Conservation (phyloP, 345 rosid genomes). For the Gossypium bickii region DNA sequence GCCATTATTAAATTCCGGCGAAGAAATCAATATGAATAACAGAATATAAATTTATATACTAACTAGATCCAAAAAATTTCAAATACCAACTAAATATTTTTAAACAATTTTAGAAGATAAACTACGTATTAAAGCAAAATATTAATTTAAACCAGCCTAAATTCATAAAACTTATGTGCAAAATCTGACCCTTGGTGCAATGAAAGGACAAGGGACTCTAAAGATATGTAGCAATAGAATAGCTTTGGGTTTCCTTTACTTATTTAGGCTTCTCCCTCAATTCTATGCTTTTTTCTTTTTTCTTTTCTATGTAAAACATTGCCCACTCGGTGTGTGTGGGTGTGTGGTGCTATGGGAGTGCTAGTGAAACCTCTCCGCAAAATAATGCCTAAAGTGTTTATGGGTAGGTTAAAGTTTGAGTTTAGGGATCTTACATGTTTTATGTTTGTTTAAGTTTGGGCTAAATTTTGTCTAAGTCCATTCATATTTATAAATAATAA, state of each 20-base stretch:
- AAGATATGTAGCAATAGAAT: neutral
- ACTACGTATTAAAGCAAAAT: no score
- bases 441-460: no score
- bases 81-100: no score
- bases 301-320: neutral
- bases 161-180: neutral
- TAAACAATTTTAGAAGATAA: no score
- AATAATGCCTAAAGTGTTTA: no score
- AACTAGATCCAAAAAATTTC: fast-evolving
- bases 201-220: neutral
- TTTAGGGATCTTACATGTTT: no score
- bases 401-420: no score
- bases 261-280: neutral
- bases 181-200: neutral
- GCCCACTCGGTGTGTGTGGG: neutral
- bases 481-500: no score
- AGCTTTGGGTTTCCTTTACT: neutral
- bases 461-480: fast-evolving
- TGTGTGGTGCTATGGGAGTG: neutral
- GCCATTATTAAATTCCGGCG: no score
- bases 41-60: no score
- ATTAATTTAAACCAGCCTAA: neutral
- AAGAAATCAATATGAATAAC: no score
- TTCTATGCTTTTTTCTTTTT: no score
- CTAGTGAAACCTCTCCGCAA: neutral